Conservation (phyloP, 2,329 filamentous ascomycete species). For the Endoconidiophora laricicola region DNA sequence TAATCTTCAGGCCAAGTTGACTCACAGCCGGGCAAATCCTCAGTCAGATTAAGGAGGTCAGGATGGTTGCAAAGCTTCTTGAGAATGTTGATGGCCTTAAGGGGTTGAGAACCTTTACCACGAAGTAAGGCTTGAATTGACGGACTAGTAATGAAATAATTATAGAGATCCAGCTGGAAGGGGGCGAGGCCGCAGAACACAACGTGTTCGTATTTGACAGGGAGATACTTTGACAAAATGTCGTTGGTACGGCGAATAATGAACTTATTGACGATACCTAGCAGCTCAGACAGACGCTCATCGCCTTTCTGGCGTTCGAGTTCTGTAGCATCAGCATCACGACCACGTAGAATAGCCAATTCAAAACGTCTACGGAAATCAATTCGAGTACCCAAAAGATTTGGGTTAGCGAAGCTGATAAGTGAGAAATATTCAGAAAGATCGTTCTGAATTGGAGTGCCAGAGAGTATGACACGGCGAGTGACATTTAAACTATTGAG, state of each 20-base stretch:
- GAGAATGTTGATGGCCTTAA: conserved; percentile 90
- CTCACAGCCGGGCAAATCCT: conserved; percentile 79
- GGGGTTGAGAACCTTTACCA: conserved; percentile 85
- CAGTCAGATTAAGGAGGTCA: conserved; percentile 67
- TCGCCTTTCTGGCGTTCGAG: conserved; percentile 69
- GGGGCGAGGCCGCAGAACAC: conserved; percentile 92
- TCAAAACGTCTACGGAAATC: conserved; percentile 94
- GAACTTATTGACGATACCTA: conserved; percentile 86
- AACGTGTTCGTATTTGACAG: conserved; percentile 97
- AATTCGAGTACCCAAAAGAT: conserved; percentile 68
- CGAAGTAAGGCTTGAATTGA: conserved; percentile 83
- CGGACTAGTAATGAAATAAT: conserved; percentile 90
- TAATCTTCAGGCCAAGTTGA: conserved; percentile 70
- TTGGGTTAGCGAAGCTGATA: conserved; percentile 91
- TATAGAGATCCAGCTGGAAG: conserved; percentile 87
- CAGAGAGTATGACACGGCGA: conserved; percentile 82
- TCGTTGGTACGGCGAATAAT: conserved; percentile 97
- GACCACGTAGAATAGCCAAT: conserved; percentile 75
- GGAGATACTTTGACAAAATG: conserved; percentile 90
- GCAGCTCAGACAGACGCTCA: conserved; percentile 63
- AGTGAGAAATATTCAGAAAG: conserved; percentile 95
- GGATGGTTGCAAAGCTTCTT: conserved; percentile 99
- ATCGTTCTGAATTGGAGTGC: conserved; percentile 96
- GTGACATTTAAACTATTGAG: conserved; percentile 82
- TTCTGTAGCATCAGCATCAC: conserved; percentile 79